Base-by-base conservation (phyloP, 768 basidiomycete species). In the Amanita rubescens region DNA sequence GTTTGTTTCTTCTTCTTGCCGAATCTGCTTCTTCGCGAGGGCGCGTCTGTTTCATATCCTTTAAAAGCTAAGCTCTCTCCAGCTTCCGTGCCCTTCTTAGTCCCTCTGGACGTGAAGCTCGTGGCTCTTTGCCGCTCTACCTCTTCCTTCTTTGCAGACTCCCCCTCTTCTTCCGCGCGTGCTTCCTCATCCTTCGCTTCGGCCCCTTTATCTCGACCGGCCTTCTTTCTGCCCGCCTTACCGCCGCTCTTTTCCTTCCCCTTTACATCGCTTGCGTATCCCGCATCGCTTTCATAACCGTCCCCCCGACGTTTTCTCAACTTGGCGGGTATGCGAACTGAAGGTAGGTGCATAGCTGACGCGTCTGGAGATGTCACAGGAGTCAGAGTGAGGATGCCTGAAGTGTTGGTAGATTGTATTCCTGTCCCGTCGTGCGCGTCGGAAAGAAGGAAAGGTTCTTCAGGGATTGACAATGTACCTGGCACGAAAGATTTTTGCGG, bases 261-360 rank as follows among this genome's bases (percentile, higher is more conserved):
- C 37, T 42, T 44, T n/a, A 60, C 61, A 41, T 79, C 78, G 48
- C 76, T 79, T 34, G 76, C 56, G 58, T 79, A 76, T 1, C 74
- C 78, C 3, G 73, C 76, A 55, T 80, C 79, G 56, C 75, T 78
- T 43, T 80, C 79, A 58, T 80, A 75, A 2, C 76, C 79, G 59
- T 75, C 77, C 9, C 38, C 60, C 15, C 53, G 47, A 41, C 65
- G 60, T 54, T 75, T 70, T 62, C 67, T 74, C 37, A 75, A 59
- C 55, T 75, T 79, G 34, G 43, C 62, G 56, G 5, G 55, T 57
- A n/a, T 61, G 46, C 43, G 54, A 19, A 65, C 49, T 25, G 70
- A 66, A 15, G 62, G 58, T 19, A 60, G 39, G 0, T 62, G 63
- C 19, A 59, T 58, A n/a, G 51, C 45, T 25, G 57, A 27, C 3